phyloP scores from a whole-genome alignment of 2,329 filamentous ascomycete species.

The Sporothrix phasma region DNA sequence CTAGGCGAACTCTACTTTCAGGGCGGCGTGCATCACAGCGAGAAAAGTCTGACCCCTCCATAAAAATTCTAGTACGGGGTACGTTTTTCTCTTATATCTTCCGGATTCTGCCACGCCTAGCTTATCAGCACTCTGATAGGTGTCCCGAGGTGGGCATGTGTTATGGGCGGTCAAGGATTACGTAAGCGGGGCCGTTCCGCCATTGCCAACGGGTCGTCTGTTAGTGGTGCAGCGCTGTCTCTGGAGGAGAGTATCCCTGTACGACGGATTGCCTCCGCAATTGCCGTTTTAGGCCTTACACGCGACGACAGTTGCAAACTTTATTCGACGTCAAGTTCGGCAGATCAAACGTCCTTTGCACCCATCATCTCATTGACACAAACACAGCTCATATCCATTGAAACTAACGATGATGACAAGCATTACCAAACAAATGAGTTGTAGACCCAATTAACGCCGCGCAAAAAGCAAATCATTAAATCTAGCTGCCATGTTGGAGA shows the following conservation, averaged over 20 bases:
- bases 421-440: no score
- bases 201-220: not conserved
- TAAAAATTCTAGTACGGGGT: not conserved
- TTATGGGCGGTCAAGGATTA: not conserved
- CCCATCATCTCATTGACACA: no score
- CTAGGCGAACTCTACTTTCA: not conserved
- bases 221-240: not conserved
- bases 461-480: not conserved
- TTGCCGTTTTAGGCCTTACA: not conserved
- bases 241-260: not conserved
- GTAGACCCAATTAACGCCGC: no score
- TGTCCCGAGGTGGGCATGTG: not conserved
- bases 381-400: no score
- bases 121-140: conserved; percentile 12
- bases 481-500: no score
- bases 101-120: conserved; percentile 9
- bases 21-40: not conserved
- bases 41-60: conserved; percentile 13
- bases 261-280: not conserved
- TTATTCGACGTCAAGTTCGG: no score
- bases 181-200: not conserved
- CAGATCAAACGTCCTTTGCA: not conserved
- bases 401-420: no score
- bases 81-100: conserved; percentile 14
- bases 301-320: not conserved